These are phyloP conservation scores for Starmerella sp. DNA, from an alignment of 805 yeast genomes.

Conservation along the genomic window DNA sequence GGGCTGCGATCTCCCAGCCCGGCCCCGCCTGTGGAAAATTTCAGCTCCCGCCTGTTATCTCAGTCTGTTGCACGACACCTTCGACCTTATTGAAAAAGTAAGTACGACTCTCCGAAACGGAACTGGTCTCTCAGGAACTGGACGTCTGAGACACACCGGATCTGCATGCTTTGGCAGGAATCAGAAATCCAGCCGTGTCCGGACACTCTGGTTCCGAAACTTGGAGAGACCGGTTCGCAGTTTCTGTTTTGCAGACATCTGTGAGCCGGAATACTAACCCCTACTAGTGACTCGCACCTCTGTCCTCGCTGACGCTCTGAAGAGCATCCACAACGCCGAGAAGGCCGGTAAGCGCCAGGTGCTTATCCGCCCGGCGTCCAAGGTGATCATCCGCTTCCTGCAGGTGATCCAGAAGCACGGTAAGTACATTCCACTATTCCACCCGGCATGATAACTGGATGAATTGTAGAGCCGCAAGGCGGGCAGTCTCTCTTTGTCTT, in stretches of 20 bases:
- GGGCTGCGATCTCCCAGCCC: not conserved
- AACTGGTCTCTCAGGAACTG: conserved; percentile 26
- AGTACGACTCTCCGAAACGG: conserved; percentile 17
- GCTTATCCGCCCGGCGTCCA: conserved; percentile 94
- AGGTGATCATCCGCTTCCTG: conserved; percentile 94
- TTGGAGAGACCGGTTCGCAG: conserved; percentile 15
- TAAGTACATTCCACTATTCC: conserved; percentile 30
- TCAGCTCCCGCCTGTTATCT: not conserved
- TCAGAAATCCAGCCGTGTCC: conserved; percentile 20
- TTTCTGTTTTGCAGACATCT: not conserved
- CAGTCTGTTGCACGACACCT: not conserved
- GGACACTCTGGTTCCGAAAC: conserved; percentile 26
- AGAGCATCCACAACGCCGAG: conserved; percentile 97
- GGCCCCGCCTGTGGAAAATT: conserved; percentile 7
- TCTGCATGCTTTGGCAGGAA: conserved; percentile 15
- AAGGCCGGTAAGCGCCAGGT: conserved; percentile 99
- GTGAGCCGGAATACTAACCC: conserved; percentile 22
- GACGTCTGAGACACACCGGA: conserved; percentile 26
- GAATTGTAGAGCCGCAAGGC: conserved; percentile 55
- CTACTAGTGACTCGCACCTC: conserved; percentile 88
- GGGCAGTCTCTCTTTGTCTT: conserved; percentile 85
- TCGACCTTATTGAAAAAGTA: conserved; percentile 20
- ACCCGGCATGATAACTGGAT: conserved; percentile 96
- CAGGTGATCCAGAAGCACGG: conserved; percentile 97
- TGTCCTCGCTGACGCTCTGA: conserved; percentile 96